phyloP scores from a whole-genome alignment of 108 stramenopile species.

The Bacterosira constricta region DNA sequence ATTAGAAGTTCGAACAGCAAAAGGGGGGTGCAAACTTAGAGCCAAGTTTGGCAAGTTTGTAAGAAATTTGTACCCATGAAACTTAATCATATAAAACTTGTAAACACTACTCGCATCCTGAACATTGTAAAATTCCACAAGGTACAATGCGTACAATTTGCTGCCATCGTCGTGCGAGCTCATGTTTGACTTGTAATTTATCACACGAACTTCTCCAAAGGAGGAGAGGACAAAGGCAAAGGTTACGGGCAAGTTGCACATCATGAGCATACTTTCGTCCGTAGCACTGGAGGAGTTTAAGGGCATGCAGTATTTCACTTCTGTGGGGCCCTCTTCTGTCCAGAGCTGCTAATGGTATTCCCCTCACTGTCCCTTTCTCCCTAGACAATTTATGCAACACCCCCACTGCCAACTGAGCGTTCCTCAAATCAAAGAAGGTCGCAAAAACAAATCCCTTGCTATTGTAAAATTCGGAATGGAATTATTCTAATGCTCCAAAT shows the following conservation, averaged over 20 bases:
- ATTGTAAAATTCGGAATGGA: constrained; percentile 75
- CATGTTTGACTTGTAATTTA: constrained; percentile 49
- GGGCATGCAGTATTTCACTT: constrained; percentile 79
- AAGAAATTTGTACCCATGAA: no score
- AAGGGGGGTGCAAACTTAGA: no score
- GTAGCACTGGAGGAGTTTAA: constrained; percentile 71
- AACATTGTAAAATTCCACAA: no score
- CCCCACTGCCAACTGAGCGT: constrained; percentile 71
- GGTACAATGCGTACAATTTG: constrained; percentile 56
- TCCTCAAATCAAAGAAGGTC: constrained; percentile 82
- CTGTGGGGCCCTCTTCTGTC: no score
- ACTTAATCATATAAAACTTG: no score
- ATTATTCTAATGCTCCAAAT: constrained; percentile 70
- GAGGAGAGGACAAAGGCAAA: constrained; percentile 59
- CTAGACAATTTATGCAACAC: constrained; percentile 41
- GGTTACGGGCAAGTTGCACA: constrained; percentile 65
- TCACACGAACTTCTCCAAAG: constrained; percentile 74
- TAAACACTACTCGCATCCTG: no score
- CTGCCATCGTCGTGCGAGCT: constrained; percentile 16
- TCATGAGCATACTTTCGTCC: constrained; percentile 77
- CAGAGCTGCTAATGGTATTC: no score
- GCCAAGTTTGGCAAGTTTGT: no score
- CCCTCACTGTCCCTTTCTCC: constrained; percentile 1
- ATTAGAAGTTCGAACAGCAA: no score
- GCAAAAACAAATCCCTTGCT: no score